phyloP scores from a whole-genome alignment of 164 flowering plant genomes.

The Nymphaea colorata region DNA sequence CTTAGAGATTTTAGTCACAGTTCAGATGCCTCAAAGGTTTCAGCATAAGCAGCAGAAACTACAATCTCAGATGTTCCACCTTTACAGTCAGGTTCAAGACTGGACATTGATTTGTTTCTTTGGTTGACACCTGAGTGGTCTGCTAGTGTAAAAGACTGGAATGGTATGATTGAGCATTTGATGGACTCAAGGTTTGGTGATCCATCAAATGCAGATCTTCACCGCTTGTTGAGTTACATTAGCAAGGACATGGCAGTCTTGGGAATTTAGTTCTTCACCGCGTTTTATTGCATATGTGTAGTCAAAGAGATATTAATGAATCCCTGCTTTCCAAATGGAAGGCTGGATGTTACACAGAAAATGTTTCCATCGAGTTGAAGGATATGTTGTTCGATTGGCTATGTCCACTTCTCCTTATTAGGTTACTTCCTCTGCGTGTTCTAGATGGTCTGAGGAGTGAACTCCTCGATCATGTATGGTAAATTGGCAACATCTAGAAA shows the following conservation, averaged over 20 bases:
- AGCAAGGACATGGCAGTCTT: conserved; percentile 45
- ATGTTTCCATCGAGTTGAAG: conserved; percentile 20
- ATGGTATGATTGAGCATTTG: conserved; percentile 37
- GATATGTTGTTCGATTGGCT: conserved; percentile 49
- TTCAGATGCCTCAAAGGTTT: conserved; percentile 14
- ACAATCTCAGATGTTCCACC: conserved; percentile 9
- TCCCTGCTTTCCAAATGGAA: conserved; percentile 12
- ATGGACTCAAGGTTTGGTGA: conserved; percentile 68
- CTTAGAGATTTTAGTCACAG: conserved; percentile 39
- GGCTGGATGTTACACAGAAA: conserved; percentile 2
- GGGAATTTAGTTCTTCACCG: conserved; percentile 35
- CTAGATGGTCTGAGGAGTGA: conserved; percentile 33
- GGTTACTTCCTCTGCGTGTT: conserved; percentile 61
- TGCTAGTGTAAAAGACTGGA: conserved; percentile 70
- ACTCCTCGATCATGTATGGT: conserved; percentile 45
- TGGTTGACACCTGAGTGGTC: conserved; percentile 63
- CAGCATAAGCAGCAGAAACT: conserved; percentile 26
- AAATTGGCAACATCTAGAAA: conserved; percentile 16
- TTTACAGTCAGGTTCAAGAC: conserved; percentile 27
- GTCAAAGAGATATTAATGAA: conserved; percentile 30
- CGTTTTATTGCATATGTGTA: conserved; percentile 34
- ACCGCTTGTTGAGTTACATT: conserved; percentile 53
- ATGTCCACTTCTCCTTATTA: conserved; percentile 65
- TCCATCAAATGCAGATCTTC: conserved; percentile 66
- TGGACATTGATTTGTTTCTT: conserved; percentile 44